Conservation (phyloP, 1,284 basidiomycete genomes). For the Anthracocystis walkeri region DNA sequence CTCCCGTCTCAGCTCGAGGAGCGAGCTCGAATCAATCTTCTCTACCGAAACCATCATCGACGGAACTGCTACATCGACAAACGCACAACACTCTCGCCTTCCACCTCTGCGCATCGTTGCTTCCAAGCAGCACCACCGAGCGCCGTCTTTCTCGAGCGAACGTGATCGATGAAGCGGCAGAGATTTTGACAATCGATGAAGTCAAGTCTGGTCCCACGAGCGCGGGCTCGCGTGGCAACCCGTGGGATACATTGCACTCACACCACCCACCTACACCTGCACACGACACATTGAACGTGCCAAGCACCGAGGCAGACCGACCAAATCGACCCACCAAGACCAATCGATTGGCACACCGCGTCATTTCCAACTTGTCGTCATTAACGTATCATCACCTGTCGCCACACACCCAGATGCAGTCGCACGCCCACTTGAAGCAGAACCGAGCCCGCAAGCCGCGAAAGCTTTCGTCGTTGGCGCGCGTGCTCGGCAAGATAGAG, state of each 20-base stretch:
- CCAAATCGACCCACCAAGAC: constrained; percentile 6
- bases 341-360: constrained; percentile 39
- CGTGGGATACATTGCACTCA: not conserved
- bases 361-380: constrained; percentile 52
- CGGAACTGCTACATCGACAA: constrained; percentile 6
- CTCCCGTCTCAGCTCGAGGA: too few relatives aligned
- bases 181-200: not conserved
- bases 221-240: not conserved
- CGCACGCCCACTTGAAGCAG: constrained; percentile 19
- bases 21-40: not conserved
- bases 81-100: constrained; percentile 34
- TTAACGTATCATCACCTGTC: constrained; percentile 66
- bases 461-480: constrained; percentile 27
- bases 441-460: constrained; percentile 18
- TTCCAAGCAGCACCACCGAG: not conserved
- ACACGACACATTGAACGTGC: not conserved
- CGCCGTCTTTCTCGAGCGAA: not conserved
- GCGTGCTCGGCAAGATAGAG: constrained; percentile 27
- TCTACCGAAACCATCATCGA: not conserved
- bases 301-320: not conserved
- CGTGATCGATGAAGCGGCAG: not conserved
- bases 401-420: constrained; percentile 63
- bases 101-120: constrained; percentile 37
- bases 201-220: not conserved
- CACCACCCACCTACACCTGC: not conserved